Base-by-base conservation (phyloP, 192 early-diverging fungal genomes). In the Thamnidium elegans region DNA sequence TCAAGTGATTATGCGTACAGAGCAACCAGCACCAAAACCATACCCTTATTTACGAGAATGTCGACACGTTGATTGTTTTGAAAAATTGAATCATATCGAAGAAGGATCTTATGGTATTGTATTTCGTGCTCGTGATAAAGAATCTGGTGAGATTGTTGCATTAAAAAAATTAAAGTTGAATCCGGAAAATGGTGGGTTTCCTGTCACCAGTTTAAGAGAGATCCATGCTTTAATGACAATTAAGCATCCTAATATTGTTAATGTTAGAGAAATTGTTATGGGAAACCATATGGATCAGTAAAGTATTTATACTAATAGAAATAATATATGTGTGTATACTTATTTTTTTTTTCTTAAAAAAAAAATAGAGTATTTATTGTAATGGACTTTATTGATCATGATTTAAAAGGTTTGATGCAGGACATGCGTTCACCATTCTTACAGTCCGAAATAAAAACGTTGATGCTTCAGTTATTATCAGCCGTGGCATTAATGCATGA, bases 351-450 rank as follows among this genome's bases (percentile, higher is more conserved):
- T 50, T 10, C 9, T 39, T 39, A 9, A 1, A 50, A 9, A 1
- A 50, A 79, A 7, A 65, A 59, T 69, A 90, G 89, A 69, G 88
- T 97, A 31, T 99, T 94, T 68, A 94, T 96, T 63, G 95, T 94
- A 4, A 99, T 99, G 96, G 96, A 99, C 56, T 99, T 91, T 73
- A 87, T 96, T 66, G 93, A 96, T 39, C 95, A 97, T 68, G 96
- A 99, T 64, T 79, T 99, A 46, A 94, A 97, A 55, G 75, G 87
- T 6, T 76, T 99, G 0, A 94, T 97, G 93, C 91, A 90, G 50
- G 78, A 76, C 34, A 96, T 95, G 92, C 73, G 72, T 3, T 48
- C 72, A 4, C 84, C 89, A 7, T 99, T 99, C 66, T 69, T 89
- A 17, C 89, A 90, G 45, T 92, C 90, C 4, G 96, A 99, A 74